These are phyloP conservation scores for Torulaspora franciscae DNA, from an alignment of 805 yeast genomes.

Conservation along the genomic window DNA sequence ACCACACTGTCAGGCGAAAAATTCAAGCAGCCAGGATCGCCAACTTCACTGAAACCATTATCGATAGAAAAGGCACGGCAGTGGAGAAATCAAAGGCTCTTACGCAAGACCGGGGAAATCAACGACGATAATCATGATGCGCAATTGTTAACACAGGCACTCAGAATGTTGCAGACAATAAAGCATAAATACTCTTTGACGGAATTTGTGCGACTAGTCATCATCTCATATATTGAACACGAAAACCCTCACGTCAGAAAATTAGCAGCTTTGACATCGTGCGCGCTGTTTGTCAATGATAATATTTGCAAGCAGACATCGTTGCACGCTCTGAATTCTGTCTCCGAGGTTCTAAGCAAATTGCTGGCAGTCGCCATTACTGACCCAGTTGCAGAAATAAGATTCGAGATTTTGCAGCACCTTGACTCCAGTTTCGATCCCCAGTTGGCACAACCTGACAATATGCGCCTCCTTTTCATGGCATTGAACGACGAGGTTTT, in stretches of 20 bases:
- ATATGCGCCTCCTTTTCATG: constrained; percentile 76
- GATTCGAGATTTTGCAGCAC: constrained; percentile 71
- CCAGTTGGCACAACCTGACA: constrained; percentile 90
- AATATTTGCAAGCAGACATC: constrained; percentile 82
- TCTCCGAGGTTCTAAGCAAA: constrained; percentile 77
- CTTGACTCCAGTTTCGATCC: constrained; percentile 78
- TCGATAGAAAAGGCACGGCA: constrained; percentile 64
- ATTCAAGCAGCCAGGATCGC: constrained; percentile 83
- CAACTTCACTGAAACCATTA: constrained; percentile 56
- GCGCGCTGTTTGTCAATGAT: constrained; percentile 69
- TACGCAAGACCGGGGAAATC: constrained; percentile 56
- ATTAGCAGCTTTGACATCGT: constrained; percentile 78
- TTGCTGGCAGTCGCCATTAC: constrained; percentile 78
- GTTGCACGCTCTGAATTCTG: constrained; percentile 73
- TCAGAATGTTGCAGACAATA: constrained; percentile 70
- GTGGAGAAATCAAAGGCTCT: constrained; percentile 68
- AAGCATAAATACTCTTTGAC: constrained; percentile 72
- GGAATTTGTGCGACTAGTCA: constrained; percentile 82
- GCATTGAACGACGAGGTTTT: constrained; percentile 90
- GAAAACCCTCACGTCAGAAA: constrained; percentile 73
- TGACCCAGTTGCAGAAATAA: constrained; percentile 80
- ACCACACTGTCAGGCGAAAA: constrained; percentile 73
- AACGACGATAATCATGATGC: constrained; percentile 45
- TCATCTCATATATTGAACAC: constrained; percentile 78
- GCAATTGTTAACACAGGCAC: constrained; percentile 64